Conservation (phyloP, 164 flowering plant genomes). For the Annona cherimola region DNA sequence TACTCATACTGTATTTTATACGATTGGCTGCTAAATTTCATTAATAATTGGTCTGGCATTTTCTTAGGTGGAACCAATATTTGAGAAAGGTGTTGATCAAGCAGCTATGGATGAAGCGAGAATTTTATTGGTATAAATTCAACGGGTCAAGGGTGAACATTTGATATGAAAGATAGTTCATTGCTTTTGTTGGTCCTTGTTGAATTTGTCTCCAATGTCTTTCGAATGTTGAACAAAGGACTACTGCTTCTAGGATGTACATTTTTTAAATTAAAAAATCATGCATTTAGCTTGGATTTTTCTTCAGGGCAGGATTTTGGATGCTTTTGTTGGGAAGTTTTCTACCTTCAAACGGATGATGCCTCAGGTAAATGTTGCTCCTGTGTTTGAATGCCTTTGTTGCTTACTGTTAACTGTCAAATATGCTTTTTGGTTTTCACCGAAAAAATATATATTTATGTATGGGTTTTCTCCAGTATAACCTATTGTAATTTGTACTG, state of each 20-base stretch:
- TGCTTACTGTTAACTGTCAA: no score
- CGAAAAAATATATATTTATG: no score
- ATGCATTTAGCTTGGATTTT: constrained; percentile 5
- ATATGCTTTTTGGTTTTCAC: no score
- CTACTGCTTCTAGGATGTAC: neutral
- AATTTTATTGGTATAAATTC: constrained; percentile 58
- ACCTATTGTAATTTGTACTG: no score
- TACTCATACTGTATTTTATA: neutral
- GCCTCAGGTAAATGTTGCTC: constrained; percentile 63
- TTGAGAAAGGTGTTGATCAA: constrained; percentile 89
- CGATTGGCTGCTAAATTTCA: neutral
- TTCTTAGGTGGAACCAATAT: constrained; percentile 91
- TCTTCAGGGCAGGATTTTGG: constrained; percentile 79
- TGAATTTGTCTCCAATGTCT: neutral
- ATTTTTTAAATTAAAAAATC: neutral
- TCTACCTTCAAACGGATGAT: constrained; percentile 91
- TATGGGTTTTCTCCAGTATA: no score
- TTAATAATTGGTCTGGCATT: neutral
- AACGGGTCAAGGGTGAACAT: neutral
- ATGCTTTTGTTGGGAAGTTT: constrained; percentile 99
- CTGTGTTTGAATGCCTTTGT: neutral
- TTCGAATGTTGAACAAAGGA: neutral
- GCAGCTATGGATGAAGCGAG: constrained; percentile 90
- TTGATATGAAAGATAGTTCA: neutral
- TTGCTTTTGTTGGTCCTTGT: neutral